Conservation (phyloP, 306 rosid genomes). For the Pterocarpus macrocarpus region DNA sequence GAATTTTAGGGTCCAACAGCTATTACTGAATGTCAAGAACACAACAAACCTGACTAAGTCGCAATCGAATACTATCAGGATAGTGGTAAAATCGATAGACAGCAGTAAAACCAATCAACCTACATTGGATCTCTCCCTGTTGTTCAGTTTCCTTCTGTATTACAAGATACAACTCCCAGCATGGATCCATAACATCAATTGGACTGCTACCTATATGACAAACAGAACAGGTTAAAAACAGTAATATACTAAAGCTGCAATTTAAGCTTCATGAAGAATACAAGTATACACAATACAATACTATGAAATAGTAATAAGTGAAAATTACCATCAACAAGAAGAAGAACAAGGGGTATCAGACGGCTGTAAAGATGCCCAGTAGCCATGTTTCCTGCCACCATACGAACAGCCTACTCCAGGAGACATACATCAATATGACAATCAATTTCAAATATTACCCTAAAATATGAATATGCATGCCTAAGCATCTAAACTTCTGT, state of each 20-base stretch:
- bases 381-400: slow-evolving; percentile 75
- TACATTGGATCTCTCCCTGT: slow-evolving; percentile 58
- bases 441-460: slow-evolving; percentile 7
- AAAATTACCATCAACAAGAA: slow-evolving; percentile 88
- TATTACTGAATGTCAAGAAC: slow-evolving; percentile 34
- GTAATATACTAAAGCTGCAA: too few relatives aligned
- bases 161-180: slow-evolving; percentile 90
- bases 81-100: slow-evolving; percentile 90
- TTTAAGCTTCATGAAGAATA: not conserved
- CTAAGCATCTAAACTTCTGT: slow-evolving; percentile 14
- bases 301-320: slow-evolving; percentile 3
- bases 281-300: not conserved
- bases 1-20: slow-evolving; percentile 10
- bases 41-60: slow-evolving; percentile 79
- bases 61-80: slow-evolving; percentile 80
- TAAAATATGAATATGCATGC: slow-evolving; percentile 20
- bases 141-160: slow-evolving; percentile 65
- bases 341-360: slow-evolving; percentile 86
- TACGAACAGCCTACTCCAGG: slow-evolving; percentile 73
- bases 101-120: slow-evolving; percentile 89
- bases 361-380: slow-evolving; percentile 86
- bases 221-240: slow-evolving; percentile 13
- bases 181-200: slow-evolving; percentile 80
- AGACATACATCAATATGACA: slow-evolving; percentile 43
- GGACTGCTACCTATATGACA: slow-evolving; percentile 84